Evolutionary conservation across 805 yeast genomes (phyloP), one percentile per base, ranked within the genome.

Genomic region (Ogataea philodendri): DNA sequence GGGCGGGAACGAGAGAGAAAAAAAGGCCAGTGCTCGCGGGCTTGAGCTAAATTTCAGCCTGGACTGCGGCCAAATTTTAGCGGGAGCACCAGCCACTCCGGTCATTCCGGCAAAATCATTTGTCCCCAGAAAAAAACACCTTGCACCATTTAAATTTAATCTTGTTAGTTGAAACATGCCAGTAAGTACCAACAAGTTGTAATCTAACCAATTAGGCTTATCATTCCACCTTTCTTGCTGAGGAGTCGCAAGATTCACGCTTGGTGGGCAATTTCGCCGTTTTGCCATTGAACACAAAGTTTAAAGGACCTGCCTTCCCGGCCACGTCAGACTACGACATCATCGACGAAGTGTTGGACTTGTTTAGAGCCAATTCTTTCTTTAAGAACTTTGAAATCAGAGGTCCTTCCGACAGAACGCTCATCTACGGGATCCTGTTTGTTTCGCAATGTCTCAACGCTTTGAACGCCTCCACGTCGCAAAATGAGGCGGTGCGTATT

Each of bases 341-440:
- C 39, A 74, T 85, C 39, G 99, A 93, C 60, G 99, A 93, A 60
- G 73, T 80, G 17, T 65, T 93, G 36, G 97, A 93, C 62, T 70
- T 93, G 37, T 93, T 93, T 64, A 73, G 98, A 48, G 96, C 97
- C 51, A 93, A 93, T 62, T 84, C 96, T 9, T 90, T 93, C 65
- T 93, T 93, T 75, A 84, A 85, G 59, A 93, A 93, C 69, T 93
- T 93, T 60, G 98, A 93, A 65, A 89, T 93, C 66, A 87, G 87
- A 60, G 96, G 96, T 9, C 84, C 95, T 15, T 83, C 96, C 3
- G 99, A 93, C 60, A 74, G 99, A 48, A 74, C 90, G 8, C 69
- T 93, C 41, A 89, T 94, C 51, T 93, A 93, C 60, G 99, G 98
- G 14, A 93, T 93, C 36, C 67, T 93, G 41, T 93, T 76, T 59